Conservation (phyloP, 2,329 filamentous ascomycete species). For the Penicillium sumatraense region DNA sequence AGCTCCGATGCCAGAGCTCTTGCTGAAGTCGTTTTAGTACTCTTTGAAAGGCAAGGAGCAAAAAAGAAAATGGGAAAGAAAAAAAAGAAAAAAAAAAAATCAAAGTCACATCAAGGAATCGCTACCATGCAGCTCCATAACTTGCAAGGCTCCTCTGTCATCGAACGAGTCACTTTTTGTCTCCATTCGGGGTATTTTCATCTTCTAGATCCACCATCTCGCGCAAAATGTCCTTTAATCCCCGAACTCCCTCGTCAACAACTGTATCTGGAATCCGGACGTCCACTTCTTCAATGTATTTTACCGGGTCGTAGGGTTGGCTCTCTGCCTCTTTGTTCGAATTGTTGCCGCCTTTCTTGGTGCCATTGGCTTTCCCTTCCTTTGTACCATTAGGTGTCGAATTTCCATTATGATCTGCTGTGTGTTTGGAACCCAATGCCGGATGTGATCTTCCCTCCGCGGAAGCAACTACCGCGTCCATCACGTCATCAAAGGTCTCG, state of each 20-base stretch:
- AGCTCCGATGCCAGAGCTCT: conserved; percentile 17
- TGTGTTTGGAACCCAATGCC: conserved; percentile 30
- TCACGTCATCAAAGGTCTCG: conserved; percentile 61
- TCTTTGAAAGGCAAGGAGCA: no score
- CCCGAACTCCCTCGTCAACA: conserved; percentile 55
- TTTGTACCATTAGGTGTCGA: conserved; percentile 22
- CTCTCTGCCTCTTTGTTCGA: conserved; percentile 26
- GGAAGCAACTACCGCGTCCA: conserved; percentile 57
- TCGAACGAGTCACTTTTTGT: neutral
- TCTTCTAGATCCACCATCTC: conserved; percentile 54
- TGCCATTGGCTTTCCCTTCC: conserved; percentile 25
- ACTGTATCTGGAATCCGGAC: conserved; percentile 56
- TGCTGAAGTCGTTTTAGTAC: conserved; percentile 21
- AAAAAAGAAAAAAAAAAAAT: neutral
- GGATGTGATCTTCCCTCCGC: conserved; percentile 41
- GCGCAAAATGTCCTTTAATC: conserved; percentile 57
- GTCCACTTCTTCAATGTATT: conserved; percentile 45
- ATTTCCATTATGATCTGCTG: conserved; percentile 23
- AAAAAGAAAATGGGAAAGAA: neutral
- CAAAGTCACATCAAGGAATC: conserved; percentile 7
- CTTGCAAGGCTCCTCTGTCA: neutral
- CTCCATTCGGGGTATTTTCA: conserved; percentile 27
- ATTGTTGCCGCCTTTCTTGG: conserved; percentile 24
- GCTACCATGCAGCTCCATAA: conserved; percentile 25
- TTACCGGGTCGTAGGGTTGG: conserved; percentile 22